Evolutionary conservation across 306 rosid genomes (phyloP).

Genomic region (Vachellia collinsii): DNA sequence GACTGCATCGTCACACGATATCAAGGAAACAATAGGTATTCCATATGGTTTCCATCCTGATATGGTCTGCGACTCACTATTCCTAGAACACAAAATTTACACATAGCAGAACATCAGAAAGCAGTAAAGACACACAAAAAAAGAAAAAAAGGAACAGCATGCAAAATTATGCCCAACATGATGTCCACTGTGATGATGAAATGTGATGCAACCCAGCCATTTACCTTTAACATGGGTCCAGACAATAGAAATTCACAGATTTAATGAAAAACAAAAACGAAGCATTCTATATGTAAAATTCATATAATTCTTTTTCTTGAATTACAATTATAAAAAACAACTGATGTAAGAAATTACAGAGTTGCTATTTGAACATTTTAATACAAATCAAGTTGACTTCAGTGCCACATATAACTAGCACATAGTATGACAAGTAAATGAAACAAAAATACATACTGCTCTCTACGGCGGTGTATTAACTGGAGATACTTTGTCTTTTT

Average conservation of each 20-base stretch:
- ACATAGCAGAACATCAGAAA: slow-evolving; percentile 24
- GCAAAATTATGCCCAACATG: slow-evolving; percentile 15
- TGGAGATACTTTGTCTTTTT: slow-evolving; percentile 83
- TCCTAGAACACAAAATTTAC: slow-evolving; percentile 48
- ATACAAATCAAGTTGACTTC: slow-evolving; percentile 28
- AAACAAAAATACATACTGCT: slow-evolving; percentile 63
- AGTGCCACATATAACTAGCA: slow-evolving; percentile 23
- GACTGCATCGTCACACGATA: slow-evolving; percentile 71
- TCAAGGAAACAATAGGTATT: slow-evolving; percentile 72
- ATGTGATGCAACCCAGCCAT: slow-evolving; percentile 1
- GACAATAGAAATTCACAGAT: slow-evolving; percentile 15
- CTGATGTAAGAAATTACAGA: slow-evolving; percentile 3
- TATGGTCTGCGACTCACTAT: slow-evolving; percentile 54
- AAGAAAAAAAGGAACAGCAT: not conserved
- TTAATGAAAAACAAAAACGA: slow-evolving; percentile 1
- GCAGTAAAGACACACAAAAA: slow-evolving; percentile 1
- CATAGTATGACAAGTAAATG: slow-evolving; percentile 1
- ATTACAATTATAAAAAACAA: not conserved
- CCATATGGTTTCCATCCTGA: slow-evolving; percentile 92
- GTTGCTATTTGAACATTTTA: not conserved
- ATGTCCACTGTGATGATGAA: not conserved
- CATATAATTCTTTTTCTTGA: slow-evolving; percentile 17
- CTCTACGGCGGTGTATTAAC: slow-evolving; percentile 79
- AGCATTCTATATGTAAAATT: slow-evolving; percentile 1
- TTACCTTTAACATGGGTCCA: slow-evolving; percentile 10